phyloP scores from a whole-genome alignment of 2,329 filamentous ascomycete genomes.

The Leptodontidium sp. region DNA sequence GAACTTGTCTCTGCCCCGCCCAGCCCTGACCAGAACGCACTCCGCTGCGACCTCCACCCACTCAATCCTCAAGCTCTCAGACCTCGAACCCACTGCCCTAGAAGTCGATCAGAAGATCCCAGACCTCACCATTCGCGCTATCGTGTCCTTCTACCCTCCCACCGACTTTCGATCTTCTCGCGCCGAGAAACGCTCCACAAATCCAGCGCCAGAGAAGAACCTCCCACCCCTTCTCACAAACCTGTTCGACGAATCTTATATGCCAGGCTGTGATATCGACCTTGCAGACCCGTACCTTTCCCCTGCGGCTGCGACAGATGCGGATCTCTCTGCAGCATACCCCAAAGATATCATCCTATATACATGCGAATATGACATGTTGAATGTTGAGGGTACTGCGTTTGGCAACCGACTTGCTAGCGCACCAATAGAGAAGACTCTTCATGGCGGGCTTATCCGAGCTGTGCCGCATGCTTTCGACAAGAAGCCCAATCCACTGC shows the following conservation, averaged over 20 bases:
- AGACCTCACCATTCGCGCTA: constrained; percentile 57
- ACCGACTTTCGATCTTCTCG: constrained; percentile 67
- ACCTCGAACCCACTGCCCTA: constrained; percentile 44
- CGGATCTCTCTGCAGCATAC: constrained; percentile 55
- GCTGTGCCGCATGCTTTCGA: constrained; percentile 72
- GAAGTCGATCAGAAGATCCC: constrained; percentile 47
- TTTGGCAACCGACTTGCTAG: constrained; percentile 66
- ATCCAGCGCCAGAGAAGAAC: constrained; percentile 63
- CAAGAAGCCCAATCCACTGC: constrained; percentile 68
- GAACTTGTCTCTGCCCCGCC: constrained; percentile 31
- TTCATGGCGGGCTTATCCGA: constrained; percentile 65
- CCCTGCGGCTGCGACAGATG: constrained; percentile 63
- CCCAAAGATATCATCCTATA: constrained; percentile 64
- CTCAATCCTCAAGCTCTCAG: constrained; percentile 42
- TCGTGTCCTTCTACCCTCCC: constrained; percentile 68
- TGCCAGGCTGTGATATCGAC: constrained; percentile 53
- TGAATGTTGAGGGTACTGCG: constrained; percentile 65
- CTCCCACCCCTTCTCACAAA: constrained; percentile 65
- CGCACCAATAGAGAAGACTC: constrained; percentile 59
- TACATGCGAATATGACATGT: constrained; percentile 72
- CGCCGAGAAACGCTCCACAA: constrained; percentile 62
- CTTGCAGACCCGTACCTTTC: constrained; percentile 64
- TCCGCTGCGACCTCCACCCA: constrained; percentile 25
- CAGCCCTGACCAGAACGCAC: constrained; percentile 1
- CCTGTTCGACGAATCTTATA: constrained; percentile 69